Evolutionary conservation across 2,329 filamentous ascomycete species (phyloP), one percentile per base, ranked within the genome.

Genomic region (Graphium sp.): DNA sequence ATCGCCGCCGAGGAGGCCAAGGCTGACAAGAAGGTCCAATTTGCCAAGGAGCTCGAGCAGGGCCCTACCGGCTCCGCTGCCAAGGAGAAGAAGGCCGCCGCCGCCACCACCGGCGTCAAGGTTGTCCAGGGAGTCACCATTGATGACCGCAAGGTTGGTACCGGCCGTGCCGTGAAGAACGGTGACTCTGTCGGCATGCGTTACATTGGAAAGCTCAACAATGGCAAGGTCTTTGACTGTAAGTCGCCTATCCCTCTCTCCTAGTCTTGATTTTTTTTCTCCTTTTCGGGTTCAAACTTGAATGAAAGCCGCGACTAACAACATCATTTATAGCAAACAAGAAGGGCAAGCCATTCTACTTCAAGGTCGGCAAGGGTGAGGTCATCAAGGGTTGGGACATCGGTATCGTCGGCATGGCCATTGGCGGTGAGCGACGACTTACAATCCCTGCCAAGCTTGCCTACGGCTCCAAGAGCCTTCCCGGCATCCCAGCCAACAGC

Each of bases 321-420:
- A 33, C 14, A 36, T 23, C 24, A 20, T 28, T 4, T 38, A 24
- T 44, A 85, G 82, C 84, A 55, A 95, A 98, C 70, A 98, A 95
- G 70, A 94, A 91, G 64, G 89, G 89, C 45, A 85, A 92, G 63
- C 87, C 91, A 33, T 98, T 98, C 62, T 69, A 68, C 41, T 95
- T 95, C 73, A 92, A 87, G 66, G 74, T 91, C 35, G 91, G 89
- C 42, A 73, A 75, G 49, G 85, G 85, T 36, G 82, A 95, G 55
- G 91, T 98, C 46, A 98, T 98, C 64, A 89, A 92, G 69, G 89
- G 89, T 41, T 95, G 89, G 91, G 91, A 98, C 52, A 71, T 95
- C 39, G 89, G 89, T 57, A 63, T 98, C 42, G 66, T 69, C 41
- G 91, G 91, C 56, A 94, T 98, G 83, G 64, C 75, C 41, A 76